Evolutionary conservation across 305 asterid genomes (phyloP), one percentile per base, ranked within the genome.

Genomic region (Fraxinus dipetala): DNA sequence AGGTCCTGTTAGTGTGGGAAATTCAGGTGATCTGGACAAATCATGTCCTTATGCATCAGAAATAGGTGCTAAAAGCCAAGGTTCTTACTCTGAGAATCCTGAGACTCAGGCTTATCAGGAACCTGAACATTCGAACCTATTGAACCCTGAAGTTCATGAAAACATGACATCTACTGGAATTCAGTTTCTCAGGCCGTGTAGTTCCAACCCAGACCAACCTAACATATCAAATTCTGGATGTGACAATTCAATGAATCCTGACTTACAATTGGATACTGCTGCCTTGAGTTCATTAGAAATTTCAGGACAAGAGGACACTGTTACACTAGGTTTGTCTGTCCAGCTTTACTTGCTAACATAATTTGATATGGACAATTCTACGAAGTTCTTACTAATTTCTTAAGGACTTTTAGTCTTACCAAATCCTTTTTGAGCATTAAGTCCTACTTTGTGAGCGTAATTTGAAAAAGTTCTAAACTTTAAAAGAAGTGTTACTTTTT

Each of bases 131-230:
- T 75, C 83, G 1, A 80, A 85, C 6, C 65, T 80, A 59, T 76
- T 82, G 70, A 83, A 86, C 75, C 83, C 63, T 69, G 83, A 77
- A 75, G 80, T 84, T 80, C 82, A 77, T 76, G 90, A 85, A 69
- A 82, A 79, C 78, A 87, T 80, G 78, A n/a, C 81, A 72, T 79
- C 81, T 36, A 80, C 76, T 80, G 91, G 86, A 67, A 82, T 82
- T 78, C 82, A 61, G 40, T 11, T 86, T 83, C 89, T 90, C 81
- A 89, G 85, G 85, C 93, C 89, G 69, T 95, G 93, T 80, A 89
- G 79, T 83, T 78, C 94, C 79, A 74, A 36, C 81, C 72, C 79
- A 85, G 87, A 80, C 79, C 90, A 86, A 26, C 85, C 78, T 75
- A 91, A 85, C 75, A 78, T 78, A 81, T 79, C 85, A 36, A 84